Conservation (phyloP, 495 filamentous ascomycete species). For the Podospora pseudoanserina region DNA sequence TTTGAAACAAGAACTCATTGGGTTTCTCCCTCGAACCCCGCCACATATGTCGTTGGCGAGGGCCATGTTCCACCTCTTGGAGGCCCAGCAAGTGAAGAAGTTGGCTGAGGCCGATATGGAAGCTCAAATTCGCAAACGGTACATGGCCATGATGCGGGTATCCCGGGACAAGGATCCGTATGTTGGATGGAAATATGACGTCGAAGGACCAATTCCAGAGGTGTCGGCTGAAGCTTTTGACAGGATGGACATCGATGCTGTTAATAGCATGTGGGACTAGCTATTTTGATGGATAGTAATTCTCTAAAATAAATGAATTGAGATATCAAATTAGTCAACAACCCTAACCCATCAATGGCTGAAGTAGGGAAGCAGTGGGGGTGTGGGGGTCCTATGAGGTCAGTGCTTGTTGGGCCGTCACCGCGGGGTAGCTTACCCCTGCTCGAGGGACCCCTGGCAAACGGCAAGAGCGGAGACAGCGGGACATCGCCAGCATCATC, state of each 20-base stretch:
- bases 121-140: constrained; percentile 22
- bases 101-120: constrained; percentile 12
- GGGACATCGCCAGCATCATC: not conserved
- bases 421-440: not conserved
- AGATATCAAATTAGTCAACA: not conserved
- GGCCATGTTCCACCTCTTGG: constrained; percentile 9
- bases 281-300: not conserved
- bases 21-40: constrained; percentile 12
- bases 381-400: not conserved
- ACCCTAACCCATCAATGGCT: not conserved
- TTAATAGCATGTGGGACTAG: constrained; percentile 1
- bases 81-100: constrained; percentile 8
- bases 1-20: constrained; percentile 17
- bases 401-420: not conserved
- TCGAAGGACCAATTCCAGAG: constrained; percentile 6
- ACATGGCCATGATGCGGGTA: constrained; percentile 7
- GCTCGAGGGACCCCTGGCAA: not conserved
- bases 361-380: not conserved
- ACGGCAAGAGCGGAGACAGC: not conserved
- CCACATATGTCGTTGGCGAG: constrained; percentile 3
- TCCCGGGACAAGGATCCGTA: constrained; percentile 10
- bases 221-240: constrained; percentile 2
- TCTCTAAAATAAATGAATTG: too few species aligned
- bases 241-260: constrained; percentile 2
- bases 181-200: constrained; percentile 10